Base-by-base conservation (phyloP, 345 rosid genomes). In the Noccaea caerulescens region DNA sequence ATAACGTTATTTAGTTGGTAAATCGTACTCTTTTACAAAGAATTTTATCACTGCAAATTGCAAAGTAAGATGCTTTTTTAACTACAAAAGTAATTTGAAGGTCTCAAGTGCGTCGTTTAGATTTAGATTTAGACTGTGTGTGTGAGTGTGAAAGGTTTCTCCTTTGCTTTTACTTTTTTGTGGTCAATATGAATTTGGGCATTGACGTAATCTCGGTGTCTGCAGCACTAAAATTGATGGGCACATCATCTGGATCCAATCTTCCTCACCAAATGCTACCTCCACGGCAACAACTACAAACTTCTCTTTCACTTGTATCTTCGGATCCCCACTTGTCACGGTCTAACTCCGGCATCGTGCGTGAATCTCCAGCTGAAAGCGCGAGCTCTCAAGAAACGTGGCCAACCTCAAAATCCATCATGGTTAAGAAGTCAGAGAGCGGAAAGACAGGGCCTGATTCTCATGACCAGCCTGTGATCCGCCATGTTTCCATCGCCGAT, bases 351-450 rank as follows among this genome's bases (percentile, higher is more conserved):
- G 92, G 85, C 69, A 81, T 86, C 47, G 79, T 80, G 36, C 96
- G 86, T 5, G 98, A 92, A 75, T 95, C 98, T 7, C 99, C 99
- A 38, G 87, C 98, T 34, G 98, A 90, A 80, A 95, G 98, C 80
- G 98, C 98, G 3, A 92, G 97, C 80, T 95, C 98, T 36, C 83
- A 84, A 63, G 99, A 95, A 63, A 95, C 97, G 12, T 95, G 98
- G 97, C 97, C 96, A 34, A 75, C 91, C 79, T 83, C 87, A 3
- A 88, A 88, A 69, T 78, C 78, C 41, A 72, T 73, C 13, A 61
- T 77, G 76, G 80, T 75, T 12, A 87, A 83, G 83, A 88, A 92
- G 85, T 46, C 85, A 81, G 96, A 79, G 47, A 89, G 87, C 65
- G 88, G 85, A 47, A 95, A 87, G 76, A 67, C 75, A 30, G 97